These are phyloP conservation scores for Exophiala mesophila DNA, from an alignment of 2,329 filamentous ascomycete genomes.

Conservation along the genomic window DNA sequence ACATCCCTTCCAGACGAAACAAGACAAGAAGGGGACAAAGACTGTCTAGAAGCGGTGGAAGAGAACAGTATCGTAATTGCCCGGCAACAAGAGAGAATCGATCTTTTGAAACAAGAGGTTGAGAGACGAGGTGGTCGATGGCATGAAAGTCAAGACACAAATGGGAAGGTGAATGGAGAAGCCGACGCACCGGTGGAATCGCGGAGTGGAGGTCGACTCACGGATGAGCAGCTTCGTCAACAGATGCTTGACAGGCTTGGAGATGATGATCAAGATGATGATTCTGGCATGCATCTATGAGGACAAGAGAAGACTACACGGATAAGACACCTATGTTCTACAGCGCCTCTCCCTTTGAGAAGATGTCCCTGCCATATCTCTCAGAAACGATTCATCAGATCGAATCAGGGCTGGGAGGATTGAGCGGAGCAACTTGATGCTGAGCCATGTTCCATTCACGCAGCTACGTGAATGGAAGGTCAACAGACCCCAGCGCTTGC, in stretches of 20 bases:
- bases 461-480: too few species aligned
- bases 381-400: too few species aligned
- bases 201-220: constrained; percentile 31
- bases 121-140: constrained; percentile 53
- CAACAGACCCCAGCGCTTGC: too few species aligned
- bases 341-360: too few species aligned
- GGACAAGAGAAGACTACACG: too few species aligned
- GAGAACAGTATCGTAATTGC: constrained; percentile 56
- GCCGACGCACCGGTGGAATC: not conserved
- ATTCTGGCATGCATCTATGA: constrained; percentile 4
- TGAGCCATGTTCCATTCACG: too few species aligned
- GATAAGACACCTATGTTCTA: too few species aligned
- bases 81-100: constrained; percentile 52
- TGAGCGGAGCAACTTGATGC: too few species aligned
- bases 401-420: too few species aligned
- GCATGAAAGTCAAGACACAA: constrained; percentile 37
- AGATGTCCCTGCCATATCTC: too few species aligned
- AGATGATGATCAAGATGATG: constrained; percentile 26
- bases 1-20: constrained; percentile 28
- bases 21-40: constrained; percentile 38
- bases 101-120: constrained; percentile 51
- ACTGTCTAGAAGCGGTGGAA: constrained; percentile 52
- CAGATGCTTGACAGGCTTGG: constrained; percentile 34
- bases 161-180: constrained; percentile 17
- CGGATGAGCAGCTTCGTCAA: constrained; percentile 39